These are phyloP conservation scores for Cercospora beticola DNA, from an alignment of 2,329 filamentous ascomycete species.

Conservation along the genomic window DNA sequence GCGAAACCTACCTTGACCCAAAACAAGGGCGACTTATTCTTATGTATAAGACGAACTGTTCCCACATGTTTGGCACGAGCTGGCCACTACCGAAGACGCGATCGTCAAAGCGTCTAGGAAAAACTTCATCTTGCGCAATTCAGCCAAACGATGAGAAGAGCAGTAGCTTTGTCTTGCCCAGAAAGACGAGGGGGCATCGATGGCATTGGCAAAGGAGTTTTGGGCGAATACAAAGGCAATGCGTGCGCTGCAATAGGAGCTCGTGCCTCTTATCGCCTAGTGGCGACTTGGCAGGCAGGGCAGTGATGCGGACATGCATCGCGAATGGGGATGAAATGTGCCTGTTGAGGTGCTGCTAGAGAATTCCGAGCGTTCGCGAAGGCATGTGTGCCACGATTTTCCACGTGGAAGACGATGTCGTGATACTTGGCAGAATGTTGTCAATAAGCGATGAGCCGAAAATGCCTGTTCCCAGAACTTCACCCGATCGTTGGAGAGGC, in stretches of 20 bases:
- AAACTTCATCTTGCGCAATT: conserved; percentile 15
- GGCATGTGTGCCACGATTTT: background rate
- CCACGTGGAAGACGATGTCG: conserved; percentile 15
- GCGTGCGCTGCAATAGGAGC: conserved; percentile 8
- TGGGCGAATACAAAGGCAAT: background rate
- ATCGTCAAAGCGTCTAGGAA: background rate
- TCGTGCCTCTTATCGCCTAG: conserved; percentile 6
- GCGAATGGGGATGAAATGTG: background rate
- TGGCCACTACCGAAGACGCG: conserved; percentile 1
- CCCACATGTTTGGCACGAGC: conserved; percentile 6
- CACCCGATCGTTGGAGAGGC: background rate
- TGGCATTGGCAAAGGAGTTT: conserved; percentile 3
- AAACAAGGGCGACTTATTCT: background rate
- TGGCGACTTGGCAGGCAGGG: conserved; percentile 10
- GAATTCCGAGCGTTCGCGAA: background rate
- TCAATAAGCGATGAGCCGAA: conserved; percentile 8
- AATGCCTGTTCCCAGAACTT: background rate
- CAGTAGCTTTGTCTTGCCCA: conserved; percentile 8
- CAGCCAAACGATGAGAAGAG: conserved; percentile 12
- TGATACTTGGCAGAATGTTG: conserved; percentile 14
- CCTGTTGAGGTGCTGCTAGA: background rate
- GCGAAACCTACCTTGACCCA: background rate
- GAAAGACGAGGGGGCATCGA: background rate
- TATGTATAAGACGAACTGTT: background rate
- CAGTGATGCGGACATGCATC: background rate